Evolutionary conservation across 305 asterid species (phyloP), one percentile per base, ranked within the genome.

Genomic region (Fraxinus sp.): DNA sequence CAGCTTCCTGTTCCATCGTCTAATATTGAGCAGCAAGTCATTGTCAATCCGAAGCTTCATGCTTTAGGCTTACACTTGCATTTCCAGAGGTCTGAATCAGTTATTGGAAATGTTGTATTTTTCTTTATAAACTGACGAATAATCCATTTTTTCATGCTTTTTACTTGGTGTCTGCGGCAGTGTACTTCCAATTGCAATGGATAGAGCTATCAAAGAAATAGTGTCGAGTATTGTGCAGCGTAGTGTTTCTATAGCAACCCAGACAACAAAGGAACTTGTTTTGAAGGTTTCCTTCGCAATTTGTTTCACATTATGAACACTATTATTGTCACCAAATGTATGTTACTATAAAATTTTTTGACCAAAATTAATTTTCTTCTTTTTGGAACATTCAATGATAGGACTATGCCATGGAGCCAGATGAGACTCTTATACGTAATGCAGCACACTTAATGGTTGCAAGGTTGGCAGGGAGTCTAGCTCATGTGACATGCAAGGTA

Each of bases 401-500:
- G 99, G 99, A 97, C 88, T 95, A 95, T 86, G 98, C 97, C 82
- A 89, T 95, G 97, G 99, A 97, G 87, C 91, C 97, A 0, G 98
- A 97, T 90, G 99, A 95, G 90, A 95, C 93, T 66, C 96, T 95
- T 41, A 91, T 93, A 87, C 89, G 95, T 62, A 97, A 92, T 87
- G 98, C 98, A 76, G 98, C 98, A 75, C 98, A 95, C 86, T 87
- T 97, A 90, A 97, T 97, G 99, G 99, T 97, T 44, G 99, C 99
- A 13, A 92, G 97, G 86, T 84, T 97, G 90, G 97, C 99, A 0
- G 99, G 99, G 84, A 94, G 99, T 89, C 90, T 97, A 78, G 99
- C 99, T 84, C 99, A 97, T 85, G 99, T 97, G 77, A 97, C 99
- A 70, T 97, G 99, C 98, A 97, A 97, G 99, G 99, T 95, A 88